phyloP scores from a whole-genome alignment of 1,284 basidiomycete species.

The Butyriboletus appendiculatus region DNA sequence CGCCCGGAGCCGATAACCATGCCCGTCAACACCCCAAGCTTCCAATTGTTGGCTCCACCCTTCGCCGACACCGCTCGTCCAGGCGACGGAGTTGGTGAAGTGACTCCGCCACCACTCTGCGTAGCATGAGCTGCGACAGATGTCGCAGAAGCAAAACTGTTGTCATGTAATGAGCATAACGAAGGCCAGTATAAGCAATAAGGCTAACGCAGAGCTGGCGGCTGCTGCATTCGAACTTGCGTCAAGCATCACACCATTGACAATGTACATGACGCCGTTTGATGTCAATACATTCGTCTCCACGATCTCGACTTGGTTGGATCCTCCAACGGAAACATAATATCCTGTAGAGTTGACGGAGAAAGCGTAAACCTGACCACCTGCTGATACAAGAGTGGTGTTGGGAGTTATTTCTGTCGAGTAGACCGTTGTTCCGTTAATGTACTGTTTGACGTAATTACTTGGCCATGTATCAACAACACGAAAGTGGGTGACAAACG shows the following conservation, averaged over 20 bases:
- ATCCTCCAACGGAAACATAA: constrained; percentile 56
- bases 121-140: constrained; percentile 32
- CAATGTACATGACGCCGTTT: constrained; percentile 76
- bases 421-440: constrained; percentile 72
- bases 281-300: constrained; percentile 62
- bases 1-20: constrained; percentile 6
- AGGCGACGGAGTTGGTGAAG: background rate
- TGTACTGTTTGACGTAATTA: constrained; percentile 41
- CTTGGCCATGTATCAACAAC: background rate
- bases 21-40: constrained; percentile 2
- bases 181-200: background rate
- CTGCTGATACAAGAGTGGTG: constrained; percentile 53
- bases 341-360: constrained; percentile 59
- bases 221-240: constrained; percentile 47
- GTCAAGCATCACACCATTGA: constrained; percentile 65
- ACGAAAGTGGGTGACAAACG: constrained; percentile 38
- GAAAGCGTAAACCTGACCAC: constrained; percentile 59
- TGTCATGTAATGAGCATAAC: background rate
- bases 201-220: constrained; percentile 58
- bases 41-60: background rate
- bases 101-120: constrained; percentile 32
- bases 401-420: constrained; percentile 46
- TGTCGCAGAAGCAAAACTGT: constrained; percentile 33
- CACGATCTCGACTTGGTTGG: constrained; percentile 56
- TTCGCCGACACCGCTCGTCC: background rate